Evolutionary conservation across 2,329 filamentous ascomycete species (phyloP).

Genomic region (Sclerotiophoma versabilis): DNA sequence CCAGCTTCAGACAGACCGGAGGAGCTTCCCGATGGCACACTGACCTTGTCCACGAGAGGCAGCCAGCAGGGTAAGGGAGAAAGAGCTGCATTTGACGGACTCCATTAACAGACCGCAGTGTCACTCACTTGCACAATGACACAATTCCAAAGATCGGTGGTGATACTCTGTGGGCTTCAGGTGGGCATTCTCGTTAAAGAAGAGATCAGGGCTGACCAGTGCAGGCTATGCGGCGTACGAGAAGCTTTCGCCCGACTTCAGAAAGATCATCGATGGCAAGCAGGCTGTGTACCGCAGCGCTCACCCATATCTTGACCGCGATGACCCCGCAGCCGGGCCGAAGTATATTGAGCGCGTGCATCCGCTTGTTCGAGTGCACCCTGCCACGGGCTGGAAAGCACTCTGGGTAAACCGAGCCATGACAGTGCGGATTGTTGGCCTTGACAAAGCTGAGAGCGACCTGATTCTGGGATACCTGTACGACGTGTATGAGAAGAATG

Average conservation of each 20-base stretch:
- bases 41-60: constrained; percentile 73
- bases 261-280: constrained; percentile 72
- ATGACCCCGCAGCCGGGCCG: constrained; percentile 66
- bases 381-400: constrained; percentile 76
- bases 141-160: constrained; percentile 70
- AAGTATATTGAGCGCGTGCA: constrained; percentile 72
- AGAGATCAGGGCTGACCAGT: constrained; percentile 34
- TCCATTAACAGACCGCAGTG: constrained; percentile 35
- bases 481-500: constrained; percentile 72
- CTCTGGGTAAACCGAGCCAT: constrained; percentile 75
- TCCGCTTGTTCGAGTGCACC: constrained; percentile 73
- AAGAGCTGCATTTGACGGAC: not conserved
- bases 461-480: constrained; percentile 71
- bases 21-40: constrained; percentile 74
- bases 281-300: constrained; percentile 70
- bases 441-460: constrained; percentile 74
- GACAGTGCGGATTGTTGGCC: constrained; percentile 71
- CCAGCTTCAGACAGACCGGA: constrained; percentile 71
- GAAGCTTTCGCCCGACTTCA: constrained; percentile 74
- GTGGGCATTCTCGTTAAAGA: not conserved
- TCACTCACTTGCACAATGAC: constrained; percentile 75
- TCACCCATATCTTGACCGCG: constrained; percentile 71
- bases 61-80: constrained; percentile 64
- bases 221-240: constrained; percentile 71
- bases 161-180: constrained; percentile 74